Evolutionary conservation across 495 filamentous ascomycete genomes (phyloP).

Genomic region (Friedmanniomyces simplex): DNA sequence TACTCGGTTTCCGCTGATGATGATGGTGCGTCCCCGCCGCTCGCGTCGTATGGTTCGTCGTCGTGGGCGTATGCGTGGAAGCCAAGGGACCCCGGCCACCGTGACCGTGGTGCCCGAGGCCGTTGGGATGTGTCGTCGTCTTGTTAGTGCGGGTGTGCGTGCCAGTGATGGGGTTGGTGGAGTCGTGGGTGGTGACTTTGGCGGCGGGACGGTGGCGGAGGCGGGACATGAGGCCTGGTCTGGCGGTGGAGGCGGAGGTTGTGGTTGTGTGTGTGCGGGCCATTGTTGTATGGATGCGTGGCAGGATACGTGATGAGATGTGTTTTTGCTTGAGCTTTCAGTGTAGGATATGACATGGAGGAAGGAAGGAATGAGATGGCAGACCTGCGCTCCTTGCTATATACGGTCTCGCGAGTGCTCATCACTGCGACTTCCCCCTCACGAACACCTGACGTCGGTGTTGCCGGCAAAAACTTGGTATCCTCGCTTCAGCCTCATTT

Average conservation of each 20-base stretch:
- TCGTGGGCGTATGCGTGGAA: neutral
- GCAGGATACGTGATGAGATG: too few relatives aligned
- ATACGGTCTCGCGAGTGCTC: too few relatives aligned
- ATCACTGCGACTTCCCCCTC: neutral
- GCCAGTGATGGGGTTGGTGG: slow-evolving; percentile 27
- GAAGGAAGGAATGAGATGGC: too few relatives aligned
- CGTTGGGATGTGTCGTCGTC: slow-evolving; percentile 24
- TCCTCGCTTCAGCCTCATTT: neutral
- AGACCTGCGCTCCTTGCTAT: neutral
- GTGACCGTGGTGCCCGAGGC: slow-evolving; percentile 10
- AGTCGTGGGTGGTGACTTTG: slow-evolving; percentile 3
- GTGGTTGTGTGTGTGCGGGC: slow-evolving; percentile 21
- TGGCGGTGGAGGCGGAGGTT: slow-evolving; percentile 4
- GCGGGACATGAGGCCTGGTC: slow-evolving; percentile 25
- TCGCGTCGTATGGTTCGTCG: slow-evolving; percentile 15
- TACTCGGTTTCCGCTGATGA: slow-evolving; percentile 44
- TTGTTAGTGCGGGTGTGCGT: slow-evolving; percentile 33
- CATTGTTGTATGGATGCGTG: too few relatives aligned
- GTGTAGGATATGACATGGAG: too few relatives aligned
- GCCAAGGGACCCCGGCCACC: slow-evolving; percentile 14
- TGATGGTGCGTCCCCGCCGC: slow-evolving; percentile 25
- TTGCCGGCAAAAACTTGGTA: neutral
- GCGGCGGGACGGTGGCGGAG: slow-evolving; percentile 19
- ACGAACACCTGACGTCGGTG: slow-evolving; percentile 14
- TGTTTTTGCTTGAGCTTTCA: too few relatives aligned